Conservation (phyloP, 768 basidiomycete genomes). For the Boletus rex-veris region DNA sequence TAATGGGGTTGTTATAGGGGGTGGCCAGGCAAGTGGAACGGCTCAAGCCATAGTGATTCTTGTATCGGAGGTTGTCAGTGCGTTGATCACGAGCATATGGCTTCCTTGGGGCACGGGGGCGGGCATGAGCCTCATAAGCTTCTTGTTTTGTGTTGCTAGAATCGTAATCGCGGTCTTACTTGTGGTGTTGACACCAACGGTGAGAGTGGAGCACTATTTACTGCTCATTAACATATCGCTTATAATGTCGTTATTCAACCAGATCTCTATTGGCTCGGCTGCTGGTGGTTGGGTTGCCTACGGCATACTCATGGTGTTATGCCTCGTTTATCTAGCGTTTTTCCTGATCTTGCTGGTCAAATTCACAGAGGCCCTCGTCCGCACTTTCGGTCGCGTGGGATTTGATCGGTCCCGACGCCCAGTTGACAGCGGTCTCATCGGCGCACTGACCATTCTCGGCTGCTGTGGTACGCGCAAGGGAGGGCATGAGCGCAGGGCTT, state of each 20-base stretch:
- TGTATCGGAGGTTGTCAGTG: constrained; percentile 81
- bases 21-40: constrained; percentile 85
- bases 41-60: constrained; percentile 89
- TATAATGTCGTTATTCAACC: constrained; percentile 6
- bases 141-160: constrained; percentile 86
- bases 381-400: constrained; percentile 70
- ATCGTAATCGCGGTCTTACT: constrained; percentile 88
- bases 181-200: constrained; percentile 85
- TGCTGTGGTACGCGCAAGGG: constrained; percentile 54
- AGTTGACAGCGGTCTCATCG: constrained; percentile 83
- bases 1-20: constrained; percentile 83
- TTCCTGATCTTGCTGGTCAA: constrained; percentile 81
- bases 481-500: constrained; percentile 19
- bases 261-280: constrained; percentile 82
- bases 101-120: constrained; percentile 96
- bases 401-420: constrained; percentile 82
- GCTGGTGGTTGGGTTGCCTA: constrained; percentile 93
- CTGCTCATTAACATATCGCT: constrained; percentile 3
- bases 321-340: constrained; percentile 81
- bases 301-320: constrained; percentile 81
- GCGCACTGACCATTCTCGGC: constrained; percentile 71
- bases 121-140: constrained; percentile 94
- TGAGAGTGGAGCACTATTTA: constrained; percentile 38
- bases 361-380: constrained; percentile 75
- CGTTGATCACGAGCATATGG: constrained; percentile 89